Percentiles rank a stretch among this genome's conserved stretches.
phyloP scores from a whole-genome alignment of 306 rosid species.

The Datisca glomerata region DNA sequence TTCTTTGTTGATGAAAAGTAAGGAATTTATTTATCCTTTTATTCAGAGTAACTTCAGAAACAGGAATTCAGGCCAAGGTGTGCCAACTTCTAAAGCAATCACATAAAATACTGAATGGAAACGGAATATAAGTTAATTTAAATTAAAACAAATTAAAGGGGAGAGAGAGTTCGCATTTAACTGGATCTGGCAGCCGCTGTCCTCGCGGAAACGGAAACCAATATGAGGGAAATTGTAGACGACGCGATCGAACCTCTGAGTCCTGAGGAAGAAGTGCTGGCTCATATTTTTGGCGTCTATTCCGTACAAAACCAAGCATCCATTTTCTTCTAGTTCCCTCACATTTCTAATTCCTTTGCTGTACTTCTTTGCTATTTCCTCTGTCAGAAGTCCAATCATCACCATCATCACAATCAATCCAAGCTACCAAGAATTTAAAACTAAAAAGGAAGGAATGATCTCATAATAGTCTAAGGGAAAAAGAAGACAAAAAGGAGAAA shows the following conservation, averaged over 20 bases:
- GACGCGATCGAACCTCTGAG: slow-evolving; percentile 71
- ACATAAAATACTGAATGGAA: background rate
- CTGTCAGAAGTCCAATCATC: slow-evolving; percentile 15
- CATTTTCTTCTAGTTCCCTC: slow-evolving; percentile 61
- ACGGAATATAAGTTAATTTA: background rate
- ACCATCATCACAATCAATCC: background rate
- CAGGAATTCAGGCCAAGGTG: background rate
- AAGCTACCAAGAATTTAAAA: background rate
- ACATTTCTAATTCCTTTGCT: slow-evolving; percentile 41
- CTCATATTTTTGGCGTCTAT: slow-evolving; percentile 62
- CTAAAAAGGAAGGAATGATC: background rate
- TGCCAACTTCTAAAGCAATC: background rate
- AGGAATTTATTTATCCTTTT: background rate
- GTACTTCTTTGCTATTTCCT: slow-evolving; percentile 41
- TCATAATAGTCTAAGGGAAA: background rate
- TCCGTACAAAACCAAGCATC: slow-evolving; percentile 41
- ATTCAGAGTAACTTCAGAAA: background rate
- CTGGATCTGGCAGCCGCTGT: slow-evolving; percentile 66
- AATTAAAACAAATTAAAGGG: background rate
- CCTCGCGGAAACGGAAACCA: slow-evolving; percentile 61
- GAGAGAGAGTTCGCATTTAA: slow-evolving; percentile 8
- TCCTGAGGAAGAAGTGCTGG: slow-evolving; percentile 58
- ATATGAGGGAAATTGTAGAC: slow-evolving; percentile 83
- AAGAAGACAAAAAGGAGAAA: background rate
- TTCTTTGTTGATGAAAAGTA: background rate